Conservation (phyloP, 768 basidiomycete species). For the Termitomyces sp. region DNA sequence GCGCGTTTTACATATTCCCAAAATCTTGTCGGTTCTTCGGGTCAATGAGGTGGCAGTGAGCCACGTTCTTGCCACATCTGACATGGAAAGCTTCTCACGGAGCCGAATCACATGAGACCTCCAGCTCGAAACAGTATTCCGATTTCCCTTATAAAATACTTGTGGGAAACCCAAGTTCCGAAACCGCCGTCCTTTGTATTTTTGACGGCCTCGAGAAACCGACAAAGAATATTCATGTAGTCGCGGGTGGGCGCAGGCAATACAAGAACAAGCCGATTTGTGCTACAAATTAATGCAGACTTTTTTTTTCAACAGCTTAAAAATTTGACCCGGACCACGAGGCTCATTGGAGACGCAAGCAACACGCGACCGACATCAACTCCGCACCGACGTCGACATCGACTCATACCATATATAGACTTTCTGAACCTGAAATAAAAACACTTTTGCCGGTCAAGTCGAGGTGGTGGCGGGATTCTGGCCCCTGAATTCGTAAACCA, state of each 20-base stretch:
- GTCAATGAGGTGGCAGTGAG: not conserved
- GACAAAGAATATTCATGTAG: constrained; percentile 1
- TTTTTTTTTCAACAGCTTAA: not conserved
- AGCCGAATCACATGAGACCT: constrained; percentile 2
- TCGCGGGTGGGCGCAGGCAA: not conserved
- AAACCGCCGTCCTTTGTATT: not conserved
- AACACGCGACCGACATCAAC: not conserved
- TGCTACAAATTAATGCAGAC: not conserved
- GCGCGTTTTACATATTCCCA: not conserved
- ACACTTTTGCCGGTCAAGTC: not conserved
- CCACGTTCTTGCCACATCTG: constrained; percentile 4
- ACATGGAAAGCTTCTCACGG: constrained; percentile 2
- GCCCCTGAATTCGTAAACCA: not conserved
- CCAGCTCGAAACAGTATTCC: not conserved
- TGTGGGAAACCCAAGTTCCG: not conserved
- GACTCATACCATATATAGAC: not conserved
- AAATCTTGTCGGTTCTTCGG: not conserved
- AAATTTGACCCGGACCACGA: constrained; percentile 2
- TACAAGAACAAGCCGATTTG: not conserved
- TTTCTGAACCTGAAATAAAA: constrained; percentile 1
- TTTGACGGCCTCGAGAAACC: not conserved
- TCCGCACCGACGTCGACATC: constrained; percentile 5
- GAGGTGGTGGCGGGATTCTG: not conserved
- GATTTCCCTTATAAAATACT: not conserved
- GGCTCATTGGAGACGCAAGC: not conserved